Conservation (phyloP, 164 flowering plant species). For the Akebia trifoliata region DNA sequence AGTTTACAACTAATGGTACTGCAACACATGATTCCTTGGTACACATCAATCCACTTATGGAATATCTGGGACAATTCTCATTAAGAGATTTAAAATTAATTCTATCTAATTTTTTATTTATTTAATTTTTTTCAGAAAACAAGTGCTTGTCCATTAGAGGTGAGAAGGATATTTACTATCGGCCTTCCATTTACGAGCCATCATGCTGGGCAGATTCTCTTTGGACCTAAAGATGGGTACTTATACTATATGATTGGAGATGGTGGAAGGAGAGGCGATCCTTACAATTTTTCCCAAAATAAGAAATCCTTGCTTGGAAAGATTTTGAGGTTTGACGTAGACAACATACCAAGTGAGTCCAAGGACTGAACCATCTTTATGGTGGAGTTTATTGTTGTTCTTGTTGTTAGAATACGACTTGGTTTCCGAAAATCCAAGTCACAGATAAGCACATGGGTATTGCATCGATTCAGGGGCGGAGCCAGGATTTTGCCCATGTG, state of each 20-base stretch:
- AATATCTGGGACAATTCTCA: background rate
- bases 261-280: conserved; percentile 66
- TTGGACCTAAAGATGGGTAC: conserved; percentile 82
- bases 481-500: too few species aligned
- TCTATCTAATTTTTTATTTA: conserved; percentile 1
- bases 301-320: conserved; percentile 90
- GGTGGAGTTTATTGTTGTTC: too few species aligned
- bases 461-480: too few species aligned
- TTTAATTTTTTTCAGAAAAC: conserved; percentile 41
- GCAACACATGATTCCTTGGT: conserved; percentile 54
- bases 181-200: conserved; percentile 73
- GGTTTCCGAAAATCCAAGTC: too few species aligned
- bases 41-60: too few species aligned
- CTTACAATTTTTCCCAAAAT: conserved; percentile 74
- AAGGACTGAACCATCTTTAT: too few species aligned
- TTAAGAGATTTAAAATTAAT: background rate
- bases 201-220: conserved; percentile 84
- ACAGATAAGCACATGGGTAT: too few species aligned
- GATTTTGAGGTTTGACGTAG: conserved; percentile 73
- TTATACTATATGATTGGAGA: conserved; percentile 91
- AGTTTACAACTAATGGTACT: conserved; percentile 62
- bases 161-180: conserved; percentile 88
- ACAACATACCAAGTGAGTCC: conserved; percentile 45
- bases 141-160: conserved; percentile 66
- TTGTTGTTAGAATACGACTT: too few species aligned